Evolutionary conservation across 768 basidiomycete genomes (phyloP), one percentile per base, ranked within the genome.

Genomic region (Trametes villosa): DNA sequence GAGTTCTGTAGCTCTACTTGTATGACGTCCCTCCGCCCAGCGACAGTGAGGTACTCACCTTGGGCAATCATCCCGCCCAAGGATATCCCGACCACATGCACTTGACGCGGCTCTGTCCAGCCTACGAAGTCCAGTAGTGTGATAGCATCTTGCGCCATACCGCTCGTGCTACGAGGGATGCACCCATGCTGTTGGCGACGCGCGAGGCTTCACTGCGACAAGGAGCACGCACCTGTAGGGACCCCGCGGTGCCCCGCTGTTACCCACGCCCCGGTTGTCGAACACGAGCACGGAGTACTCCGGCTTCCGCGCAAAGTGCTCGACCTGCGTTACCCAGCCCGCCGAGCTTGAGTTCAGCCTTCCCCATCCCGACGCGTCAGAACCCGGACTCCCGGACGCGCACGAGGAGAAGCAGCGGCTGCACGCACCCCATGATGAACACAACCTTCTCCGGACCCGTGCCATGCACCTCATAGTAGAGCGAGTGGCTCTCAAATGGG

Each of bases 61-160:
- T 91, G 88, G 0, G 89, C 84, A 50, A 92, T 91, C 92, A 93
- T 94, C 5, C 92, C 92, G 2, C 92, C 92, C 5, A 94, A 71
- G 38, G 89, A 92, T 24, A 84, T 74, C 9, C 92, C 89, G 22
- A 94, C 86, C 31, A 94, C 72, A 67, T 93, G 86, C 7, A 94
- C 44, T 48, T 81, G 80, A 5, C 82, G 81, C 11, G 82, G 73
- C 8, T 70, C 78, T 0, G 82, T 91, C 91, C 92, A 94, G 2
- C 83, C 87, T 7, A 94, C 63, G 64, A 84, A 82, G 65, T 94
- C 81, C 5, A 94, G 77, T 4, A 93, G 78, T 12, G 78, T 81
- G 29, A 92, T 73, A 6, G 78, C 77, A 62, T 94, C 92, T 57
- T 87, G 83, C 3, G 92, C 92, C 92, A 94, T 93, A 2, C 78